Conservation (phyloP, 768 basidiomycete species). For the Termitomyces titanicus region DNA sequence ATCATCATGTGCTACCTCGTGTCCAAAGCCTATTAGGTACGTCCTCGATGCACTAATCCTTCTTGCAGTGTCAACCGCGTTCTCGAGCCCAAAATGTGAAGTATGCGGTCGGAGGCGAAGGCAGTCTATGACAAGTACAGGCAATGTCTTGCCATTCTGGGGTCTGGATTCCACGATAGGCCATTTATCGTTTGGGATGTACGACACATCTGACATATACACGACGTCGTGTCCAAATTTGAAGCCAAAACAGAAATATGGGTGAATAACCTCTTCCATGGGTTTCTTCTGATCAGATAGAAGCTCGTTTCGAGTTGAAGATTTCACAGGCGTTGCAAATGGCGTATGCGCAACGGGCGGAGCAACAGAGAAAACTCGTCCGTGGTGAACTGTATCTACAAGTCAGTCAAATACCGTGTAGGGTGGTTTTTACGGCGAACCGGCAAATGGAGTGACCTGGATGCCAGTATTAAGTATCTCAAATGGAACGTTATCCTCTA, state of each 20-base stretch:
- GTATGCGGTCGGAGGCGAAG: constrained; percentile 60
- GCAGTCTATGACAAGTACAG: constrained; percentile 76
- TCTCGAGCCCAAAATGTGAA: constrained; percentile 78
- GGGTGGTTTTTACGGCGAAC: constrained; percentile 30
- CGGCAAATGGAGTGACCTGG: constrained; percentile 60
- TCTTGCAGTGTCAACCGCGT: constrained; percentile 54
- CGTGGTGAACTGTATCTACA: constrained; percentile 59
- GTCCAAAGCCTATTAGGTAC: constrained; percentile 74
- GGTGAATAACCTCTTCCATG: constrained; percentile 36
- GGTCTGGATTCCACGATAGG: constrained; percentile 31
- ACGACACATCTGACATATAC: constrained; percentile 82
- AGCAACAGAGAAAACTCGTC: constrained; percentile 51
- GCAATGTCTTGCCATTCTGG: constrained; percentile 25
- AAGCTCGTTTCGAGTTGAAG: constrained; percentile 23
- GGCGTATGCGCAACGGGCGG: constrained; percentile 35
- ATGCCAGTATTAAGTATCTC: constrained; percentile 65
- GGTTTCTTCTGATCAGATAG: constrained; percentile 2
- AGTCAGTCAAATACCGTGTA: constrained; percentile 5
- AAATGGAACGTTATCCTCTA: constrained; percentile 65
- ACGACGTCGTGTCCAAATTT: constrained; percentile 60
- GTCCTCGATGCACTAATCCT: constrained; percentile 57
- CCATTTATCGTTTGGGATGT: constrained; percentile 77
- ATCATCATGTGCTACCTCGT: constrained; percentile 77
- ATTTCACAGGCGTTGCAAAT: constrained; percentile 28
- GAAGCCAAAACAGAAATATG: constrained; percentile 70